Evolutionary conservation across 768 basidiomycete species (phyloP).

Genomic region (Phlebiopsis flavidoalba): DNA sequence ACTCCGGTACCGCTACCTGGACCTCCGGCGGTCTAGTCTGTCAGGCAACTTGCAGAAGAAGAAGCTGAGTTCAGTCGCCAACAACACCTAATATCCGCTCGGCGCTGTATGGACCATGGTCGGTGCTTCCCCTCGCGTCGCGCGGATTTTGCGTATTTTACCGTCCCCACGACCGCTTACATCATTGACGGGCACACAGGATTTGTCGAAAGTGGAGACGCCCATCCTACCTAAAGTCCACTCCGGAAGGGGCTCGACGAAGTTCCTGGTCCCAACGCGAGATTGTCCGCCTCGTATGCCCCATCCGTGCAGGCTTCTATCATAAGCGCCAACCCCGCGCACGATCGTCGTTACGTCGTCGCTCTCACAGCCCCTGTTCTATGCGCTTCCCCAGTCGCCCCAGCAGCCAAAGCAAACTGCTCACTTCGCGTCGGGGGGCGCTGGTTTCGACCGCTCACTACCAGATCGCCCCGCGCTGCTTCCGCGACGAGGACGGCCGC

Average conservation of each 20-base stretch:
- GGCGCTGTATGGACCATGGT: constrained; percentile 72
- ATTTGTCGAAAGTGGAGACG: constrained; percentile 91
- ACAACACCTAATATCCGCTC: constrained; percentile 71
- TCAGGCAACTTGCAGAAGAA: constrained; percentile 75
- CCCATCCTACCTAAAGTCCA: constrained; percentile 86
- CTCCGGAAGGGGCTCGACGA: constrained; percentile 94
- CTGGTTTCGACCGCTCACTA: constrained; percentile 87
- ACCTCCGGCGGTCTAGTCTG: constrained; percentile 72
- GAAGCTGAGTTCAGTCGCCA: constrained; percentile 82
- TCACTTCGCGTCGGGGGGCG: constrained; percentile 89
- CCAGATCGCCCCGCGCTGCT: constrained; percentile 86
- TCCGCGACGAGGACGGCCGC: constrained; percentile 92
- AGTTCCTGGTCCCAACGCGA: constrained; percentile 87
- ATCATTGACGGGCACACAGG: constrained; percentile 39
- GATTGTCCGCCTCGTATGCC: constrained; percentile 21
- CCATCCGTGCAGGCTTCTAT: constrained; percentile 25
- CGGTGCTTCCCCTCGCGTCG: constrained; percentile 16
- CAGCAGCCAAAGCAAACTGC: constrained; percentile 94
- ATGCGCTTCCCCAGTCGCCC: constrained; percentile 90
- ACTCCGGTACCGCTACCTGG: constrained; percentile 81
- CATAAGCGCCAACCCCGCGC: constrained; percentile 2
- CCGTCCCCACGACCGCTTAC: not conserved
- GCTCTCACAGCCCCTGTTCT: constrained; percentile 47
- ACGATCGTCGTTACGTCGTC: not conserved
- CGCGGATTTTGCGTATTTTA: not conserved